Conservation (phyloP, 1,284 basidiomycete species). For the Apiotrichum montevideense region DNA sequence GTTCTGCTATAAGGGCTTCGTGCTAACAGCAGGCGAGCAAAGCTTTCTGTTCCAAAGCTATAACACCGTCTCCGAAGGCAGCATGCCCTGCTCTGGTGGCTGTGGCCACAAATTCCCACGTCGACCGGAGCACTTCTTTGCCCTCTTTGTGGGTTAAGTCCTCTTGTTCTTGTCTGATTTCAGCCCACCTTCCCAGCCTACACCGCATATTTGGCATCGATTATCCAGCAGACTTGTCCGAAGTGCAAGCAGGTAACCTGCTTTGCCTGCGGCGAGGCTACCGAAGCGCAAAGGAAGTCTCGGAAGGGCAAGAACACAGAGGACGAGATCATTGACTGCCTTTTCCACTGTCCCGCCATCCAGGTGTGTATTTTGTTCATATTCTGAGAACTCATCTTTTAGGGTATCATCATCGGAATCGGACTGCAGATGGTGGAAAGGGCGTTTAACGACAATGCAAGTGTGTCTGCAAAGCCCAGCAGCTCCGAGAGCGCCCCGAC, state of each 20-base stretch:
- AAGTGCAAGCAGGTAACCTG: constrained; percentile 65
- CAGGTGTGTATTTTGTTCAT: constrained; percentile 40
- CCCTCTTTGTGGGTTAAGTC: constrained; percentile 70
- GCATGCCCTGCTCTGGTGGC: constrained; percentile 62
- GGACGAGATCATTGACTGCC: constrained; percentile 49
- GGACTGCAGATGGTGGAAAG: constrained; percentile 56
- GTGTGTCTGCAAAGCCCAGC: too few species aligned
- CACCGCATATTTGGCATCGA: constrained; percentile 56
- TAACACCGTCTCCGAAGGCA: constrained; percentile 59
- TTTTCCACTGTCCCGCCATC: constrained; percentile 80
- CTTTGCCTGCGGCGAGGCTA: constrained; percentile 71
- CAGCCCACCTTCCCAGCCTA: constrained; percentile 68
- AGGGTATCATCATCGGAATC: constrained; percentile 77
- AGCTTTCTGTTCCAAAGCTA: constrained; percentile 78
- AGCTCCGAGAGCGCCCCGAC: too few species aligned
- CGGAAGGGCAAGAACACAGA: constrained; percentile 4
- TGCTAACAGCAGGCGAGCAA: constrained; percentile 59
- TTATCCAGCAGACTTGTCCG: constrained; percentile 59
- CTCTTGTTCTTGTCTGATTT: not conserved
- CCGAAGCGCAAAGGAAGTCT: not conserved
- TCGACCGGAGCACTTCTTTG: constrained; percentile 70
- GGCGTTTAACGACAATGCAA: constrained; percentile 17
- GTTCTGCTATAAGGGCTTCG: not conserved
- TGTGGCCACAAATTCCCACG: constrained; percentile 60
- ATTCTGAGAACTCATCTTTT: not conserved